Percentiles rank a stretch among this genome's conserved stretches.
These are phyloP conservation scores for Chaetoceros muelleri DNA, from an alignment of 108 stramenopile genomes.

Conservation along the genomic window DNA sequence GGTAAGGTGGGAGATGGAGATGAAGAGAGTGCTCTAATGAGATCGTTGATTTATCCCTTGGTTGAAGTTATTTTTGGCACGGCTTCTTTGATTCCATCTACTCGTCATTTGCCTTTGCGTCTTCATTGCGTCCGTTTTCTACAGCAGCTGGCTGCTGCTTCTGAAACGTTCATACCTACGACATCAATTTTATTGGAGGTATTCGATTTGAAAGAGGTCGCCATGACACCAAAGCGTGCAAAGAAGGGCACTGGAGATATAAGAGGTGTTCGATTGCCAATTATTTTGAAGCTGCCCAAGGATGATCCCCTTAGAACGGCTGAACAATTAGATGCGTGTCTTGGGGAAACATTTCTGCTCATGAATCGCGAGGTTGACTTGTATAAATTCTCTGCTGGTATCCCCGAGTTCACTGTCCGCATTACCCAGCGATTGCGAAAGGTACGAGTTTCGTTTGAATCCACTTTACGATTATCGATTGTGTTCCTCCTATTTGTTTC, in stretches of 20 bases:
- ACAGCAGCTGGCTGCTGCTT: constrained; percentile 86
- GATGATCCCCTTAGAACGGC: constrained; percentile 66
- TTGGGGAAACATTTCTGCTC: constrained; percentile 65
- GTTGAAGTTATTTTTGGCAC: constrained; percentile 84
- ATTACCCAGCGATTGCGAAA: constrained; percentile 61
- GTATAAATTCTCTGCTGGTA: constrained; percentile 78
- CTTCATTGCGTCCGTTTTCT: constrained; percentile 85
- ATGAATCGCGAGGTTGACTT: constrained; percentile 78
- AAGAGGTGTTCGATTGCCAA: constrained; percentile 29
- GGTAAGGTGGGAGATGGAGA: constrained; percentile 25
- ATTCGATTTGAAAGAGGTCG: constrained; percentile 76
- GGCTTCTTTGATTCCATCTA: constrained; percentile 58
- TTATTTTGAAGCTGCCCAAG: constrained; percentile 60
- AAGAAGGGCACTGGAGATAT: constrained; percentile 8
- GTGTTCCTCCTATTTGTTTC: background rate
- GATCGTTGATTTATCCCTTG: constrained; percentile 78
- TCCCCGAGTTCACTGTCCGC: constrained; percentile 72
- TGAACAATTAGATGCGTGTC: constrained; percentile 66
- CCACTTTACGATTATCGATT: background rate
- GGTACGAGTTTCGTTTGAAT: constrained; percentile 23
- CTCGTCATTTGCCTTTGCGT: constrained; percentile 77
- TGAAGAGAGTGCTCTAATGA: constrained; percentile 51
- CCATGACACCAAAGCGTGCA: constrained; percentile 56
- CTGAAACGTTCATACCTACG: constrained; percentile 84
- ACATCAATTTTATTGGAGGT: constrained; percentile 72